Evolutionary conservation across 176 grass and related monocot species (phyloP).

Genomic region (Aegilops sharonensis): DNA sequence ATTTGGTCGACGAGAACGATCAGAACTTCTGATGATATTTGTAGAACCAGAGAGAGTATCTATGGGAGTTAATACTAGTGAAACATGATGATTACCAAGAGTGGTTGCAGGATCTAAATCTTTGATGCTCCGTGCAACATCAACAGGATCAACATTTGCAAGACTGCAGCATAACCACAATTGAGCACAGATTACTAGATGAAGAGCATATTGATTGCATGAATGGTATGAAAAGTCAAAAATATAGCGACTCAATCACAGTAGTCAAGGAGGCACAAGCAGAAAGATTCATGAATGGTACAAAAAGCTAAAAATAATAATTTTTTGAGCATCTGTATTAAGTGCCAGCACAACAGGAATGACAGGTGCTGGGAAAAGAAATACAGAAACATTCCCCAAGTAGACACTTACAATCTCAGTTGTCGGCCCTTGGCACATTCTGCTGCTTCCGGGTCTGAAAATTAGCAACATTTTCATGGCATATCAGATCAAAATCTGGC

Average conservation of each 20-base stretch:
- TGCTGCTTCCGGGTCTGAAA: slow-evolving; percentile 86
- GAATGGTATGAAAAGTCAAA: neutral
- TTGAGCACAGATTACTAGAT: slow-evolving; percentile 8
- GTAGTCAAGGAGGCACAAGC: neutral
- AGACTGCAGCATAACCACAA: slow-evolving; percentile 59
- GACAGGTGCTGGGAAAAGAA: neutral
- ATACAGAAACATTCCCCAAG: neutral
- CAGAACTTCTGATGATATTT: slow-evolving; percentile 24
- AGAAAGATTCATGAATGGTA: neutral
- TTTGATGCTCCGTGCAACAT: slow-evolving; percentile 90
- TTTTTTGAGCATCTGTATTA: too few species aligned
- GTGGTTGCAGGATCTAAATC: slow-evolving; percentile 96
- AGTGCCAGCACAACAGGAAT: neutral
- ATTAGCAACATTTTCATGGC: neutral
- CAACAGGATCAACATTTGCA: slow-evolving; percentile 99
- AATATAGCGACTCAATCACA: neutral
- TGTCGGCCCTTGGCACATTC: slow-evolving; percentile 77
- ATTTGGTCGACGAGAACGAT: neutral
- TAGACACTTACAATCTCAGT: slow-evolving; percentile 87
- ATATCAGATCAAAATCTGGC: neutral
- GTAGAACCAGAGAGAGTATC: neutral
- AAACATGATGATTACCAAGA: slow-evolving; percentile 55
- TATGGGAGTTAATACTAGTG: neutral
- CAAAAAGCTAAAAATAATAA: neutral
- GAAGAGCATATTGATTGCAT: slow-evolving; percentile 10